Conservation (phyloP, 1,284 basidiomycete species). For the Sporisorium sorghi region DNA sequence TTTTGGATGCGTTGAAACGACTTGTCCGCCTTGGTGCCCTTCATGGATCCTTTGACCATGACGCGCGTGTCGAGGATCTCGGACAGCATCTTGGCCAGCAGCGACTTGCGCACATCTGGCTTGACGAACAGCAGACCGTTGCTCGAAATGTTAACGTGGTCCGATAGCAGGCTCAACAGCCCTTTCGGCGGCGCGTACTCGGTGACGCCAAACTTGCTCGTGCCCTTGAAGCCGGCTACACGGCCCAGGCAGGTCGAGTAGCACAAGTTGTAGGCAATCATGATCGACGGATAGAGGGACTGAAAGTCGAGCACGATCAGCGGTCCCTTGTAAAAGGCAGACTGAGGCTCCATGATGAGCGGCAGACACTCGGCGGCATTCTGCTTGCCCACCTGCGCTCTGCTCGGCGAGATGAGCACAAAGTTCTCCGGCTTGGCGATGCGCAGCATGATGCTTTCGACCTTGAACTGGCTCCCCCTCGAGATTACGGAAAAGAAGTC, state of each 20-base stretch:
- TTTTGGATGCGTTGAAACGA: conserved; percentile 63
- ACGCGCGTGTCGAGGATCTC: conserved; percentile 95
- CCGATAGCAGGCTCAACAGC: conserved; percentile 65
- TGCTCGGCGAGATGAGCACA: conserved; percentile 63
- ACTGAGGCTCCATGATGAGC: conserved; percentile 91
- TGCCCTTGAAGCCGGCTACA: conserved; percentile 83
- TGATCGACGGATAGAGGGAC: conserved; percentile 92
- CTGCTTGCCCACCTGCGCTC: conserved; percentile 74
- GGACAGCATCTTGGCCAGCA: conserved; percentile 89
- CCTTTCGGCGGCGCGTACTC: conserved; percentile 81
- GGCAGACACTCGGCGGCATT: conserved; percentile 96
- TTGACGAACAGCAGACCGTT: conserved; percentile 96
- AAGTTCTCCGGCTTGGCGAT: conserved; percentile 93
- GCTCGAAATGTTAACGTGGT: conserved; percentile 71
- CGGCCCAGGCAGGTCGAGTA: conserved; percentile 89
- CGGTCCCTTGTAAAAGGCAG: conserved; percentile 91
- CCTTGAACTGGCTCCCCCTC: conserved; percentile 96
- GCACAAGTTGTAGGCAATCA: conserved; percentile 90
- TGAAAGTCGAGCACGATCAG: conserved; percentile 94
- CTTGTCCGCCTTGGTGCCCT: conserved; percentile 80
- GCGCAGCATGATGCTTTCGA: conserved; percentile 97
- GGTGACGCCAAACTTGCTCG: conserved; percentile 84
- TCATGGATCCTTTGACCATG: conserved; percentile 97
- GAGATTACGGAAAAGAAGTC: conserved; percentile 96
- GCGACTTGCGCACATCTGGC: conserved; percentile 81